Evolutionary conservation across 176 grass and related monocot species (phyloP), one percentile per base, ranked within the genome.

Genomic region (Thalia dealbata): DNA sequence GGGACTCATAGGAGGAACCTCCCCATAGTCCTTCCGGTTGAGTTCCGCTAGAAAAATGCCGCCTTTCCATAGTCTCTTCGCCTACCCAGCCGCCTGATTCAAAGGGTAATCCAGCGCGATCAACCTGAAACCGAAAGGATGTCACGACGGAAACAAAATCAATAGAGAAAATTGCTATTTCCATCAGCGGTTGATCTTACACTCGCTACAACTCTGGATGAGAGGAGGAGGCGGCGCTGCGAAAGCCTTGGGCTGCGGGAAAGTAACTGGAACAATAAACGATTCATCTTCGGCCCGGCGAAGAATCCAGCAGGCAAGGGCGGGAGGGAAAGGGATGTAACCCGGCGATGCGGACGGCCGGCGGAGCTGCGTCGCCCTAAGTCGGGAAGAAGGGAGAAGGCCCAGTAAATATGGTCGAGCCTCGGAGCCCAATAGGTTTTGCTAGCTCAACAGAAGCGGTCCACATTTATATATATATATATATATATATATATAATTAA

Each of bases 1-100:
- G 69, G 7, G 82, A 82, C 65, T 87, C 86, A 48, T 78, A 80
- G 51, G 87, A 83, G 7, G 84, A 86, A 1, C 71, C 75, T 54
- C 87, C 83, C 92, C 89, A 90, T 24, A 81, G 65, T 38, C 78
- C 74, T 32, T 41, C 44, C 32, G 78, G 77, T 38, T 52, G 23
- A 3, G 78, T 44, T 62, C 73, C 74, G 64, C 25, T 64, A 12
- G 77, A 83, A 81, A 89, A 48, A 52, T 66, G 75, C 45, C 61
- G 75, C 45, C 61, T 78, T 12, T 4, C 43, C 67, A 52, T 30
- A 16, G 71, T 63, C 82, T 59, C 42, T 32, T 30, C 27, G 35
- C 77, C 52, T 16, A 44, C 86, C 41, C 16, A 64, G 66, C 78
- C 19, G 51, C 58, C 72, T 14, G 66, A 8, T 65, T 46, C 42